Evolutionary conservation across 78 protist genomes (phyloP).

Genomic region (Diacronema lutheri): DNA sequence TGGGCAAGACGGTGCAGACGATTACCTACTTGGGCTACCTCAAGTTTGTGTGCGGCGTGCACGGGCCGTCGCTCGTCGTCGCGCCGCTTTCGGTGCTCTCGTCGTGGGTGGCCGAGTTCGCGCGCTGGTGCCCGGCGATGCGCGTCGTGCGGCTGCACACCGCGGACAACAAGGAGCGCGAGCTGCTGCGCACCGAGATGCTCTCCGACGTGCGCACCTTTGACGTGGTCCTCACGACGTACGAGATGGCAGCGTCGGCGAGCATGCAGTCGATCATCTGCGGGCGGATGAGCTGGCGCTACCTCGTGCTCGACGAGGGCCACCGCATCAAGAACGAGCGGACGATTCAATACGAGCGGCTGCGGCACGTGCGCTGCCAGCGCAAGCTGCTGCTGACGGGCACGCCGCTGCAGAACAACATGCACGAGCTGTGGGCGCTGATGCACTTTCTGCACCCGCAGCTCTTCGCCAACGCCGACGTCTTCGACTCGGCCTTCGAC

Average conservation of each 20-base stretch:
- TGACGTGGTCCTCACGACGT: constrained; percentile 54
- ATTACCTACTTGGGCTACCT: constrained; percentile 8
- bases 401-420: constrained; percentile 66
- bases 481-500: background rate
- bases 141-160: constrained; percentile 51
- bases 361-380: background rate
- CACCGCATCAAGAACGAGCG: constrained; percentile 76
- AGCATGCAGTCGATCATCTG: constrained; percentile 21
- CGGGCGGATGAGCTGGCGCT: constrained; percentile 43
- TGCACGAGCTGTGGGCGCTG: constrained; percentile 63
- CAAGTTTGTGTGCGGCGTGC: constrained; percentile 3
- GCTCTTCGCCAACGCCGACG: constrained; percentile 19
- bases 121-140: constrained; percentile 25
- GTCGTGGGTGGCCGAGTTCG: constrained; percentile 44
- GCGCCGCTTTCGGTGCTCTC: constrained; percentile 44
- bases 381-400: constrained; percentile 59
- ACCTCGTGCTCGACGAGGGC: constrained; percentile 88
- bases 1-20: constrained; percentile 63
- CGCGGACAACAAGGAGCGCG: constrained; percentile 65
- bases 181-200: constrained; percentile 16
- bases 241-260: constrained; percentile 55
- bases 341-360: background rate
- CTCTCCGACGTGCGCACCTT: constrained; percentile 10
- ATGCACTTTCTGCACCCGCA: constrained; percentile 65
- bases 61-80: constrained; percentile 51